Evolutionary conservation across 305 asterid genomes (phyloP).

Genomic region (Fraxinus baroniana): DNA sequence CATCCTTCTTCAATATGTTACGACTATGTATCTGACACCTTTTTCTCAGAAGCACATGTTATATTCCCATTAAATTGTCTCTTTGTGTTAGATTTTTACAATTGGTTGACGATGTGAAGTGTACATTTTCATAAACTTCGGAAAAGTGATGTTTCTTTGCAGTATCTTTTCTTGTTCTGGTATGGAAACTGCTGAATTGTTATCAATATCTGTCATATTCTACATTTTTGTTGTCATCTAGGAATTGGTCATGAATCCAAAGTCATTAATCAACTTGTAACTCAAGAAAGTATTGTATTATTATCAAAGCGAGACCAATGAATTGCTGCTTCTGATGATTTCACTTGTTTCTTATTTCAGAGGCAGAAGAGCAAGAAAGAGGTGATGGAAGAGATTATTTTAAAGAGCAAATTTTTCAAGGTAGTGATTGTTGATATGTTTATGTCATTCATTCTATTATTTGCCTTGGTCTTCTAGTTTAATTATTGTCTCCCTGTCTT

Average conservation of each 20-base stretch:
- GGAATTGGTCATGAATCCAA: neutral
- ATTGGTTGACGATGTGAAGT: neutral
- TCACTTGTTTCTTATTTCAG: conserved; percentile 45
- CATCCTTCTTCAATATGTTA: neutral
- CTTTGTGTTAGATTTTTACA: neutral
- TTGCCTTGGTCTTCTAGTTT: conserved; percentile 13
- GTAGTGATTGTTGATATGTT: conserved; percentile 36
- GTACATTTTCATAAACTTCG: neutral
- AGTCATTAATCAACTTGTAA: neutral
- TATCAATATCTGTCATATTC: neutral
- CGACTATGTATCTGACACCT: neutral
- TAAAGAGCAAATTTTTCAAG: conserved; percentile 93
- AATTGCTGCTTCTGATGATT: conserved; percentile 27
- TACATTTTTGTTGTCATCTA: neutral
- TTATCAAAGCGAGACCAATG: neutral
- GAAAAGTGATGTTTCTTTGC: neutral
- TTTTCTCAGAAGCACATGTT: neutral
- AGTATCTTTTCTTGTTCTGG: neutral
- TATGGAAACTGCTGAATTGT: conserved; percentile 5
- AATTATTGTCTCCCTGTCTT: conserved; percentile 10
- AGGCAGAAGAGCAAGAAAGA: conserved; percentile 88
- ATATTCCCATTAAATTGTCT: neutral
- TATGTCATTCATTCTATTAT: conserved; percentile 7
- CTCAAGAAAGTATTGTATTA: neutral
- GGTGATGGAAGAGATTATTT: conserved; percentile 83